Evolutionary conservation across 192 early-diverging fungal genomes (phyloP).

Genomic region (Dispira parvispora): DNA sequence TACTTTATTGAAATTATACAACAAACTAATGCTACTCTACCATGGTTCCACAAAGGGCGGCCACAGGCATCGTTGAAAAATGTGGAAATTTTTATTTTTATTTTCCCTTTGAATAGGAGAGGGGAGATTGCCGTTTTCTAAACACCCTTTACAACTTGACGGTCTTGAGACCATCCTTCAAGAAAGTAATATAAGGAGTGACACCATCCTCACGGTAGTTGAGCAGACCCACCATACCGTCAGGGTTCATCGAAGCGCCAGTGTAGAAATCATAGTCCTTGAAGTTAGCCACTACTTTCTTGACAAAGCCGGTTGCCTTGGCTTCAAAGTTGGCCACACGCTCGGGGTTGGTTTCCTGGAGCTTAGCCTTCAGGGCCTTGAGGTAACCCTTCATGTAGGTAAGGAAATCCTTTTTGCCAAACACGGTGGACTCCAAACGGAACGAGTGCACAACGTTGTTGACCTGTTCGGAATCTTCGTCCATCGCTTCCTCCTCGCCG

Average conservation of each 20-base stretch:
- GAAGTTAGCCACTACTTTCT: slow-evolving; percentile 65
- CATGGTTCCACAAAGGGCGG: no score
- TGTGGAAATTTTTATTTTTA: no score
- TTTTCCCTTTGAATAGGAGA: not conserved
- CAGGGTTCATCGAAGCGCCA: slow-evolving; percentile 73
- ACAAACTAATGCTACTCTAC: no score
- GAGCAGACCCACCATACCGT: slow-evolving; percentile 71
- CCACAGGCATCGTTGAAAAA: no score
- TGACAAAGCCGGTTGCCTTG: slow-evolving; percentile 40
- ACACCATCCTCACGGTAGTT: slow-evolving; percentile 92
- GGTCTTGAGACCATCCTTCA: slow-evolving; percentile 68
- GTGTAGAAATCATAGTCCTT: slow-evolving; percentile 86
- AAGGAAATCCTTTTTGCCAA: slow-evolving; percentile 87
- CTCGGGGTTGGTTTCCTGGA: slow-evolving; percentile 40
- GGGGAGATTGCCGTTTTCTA: not conserved
- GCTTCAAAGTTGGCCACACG: slow-evolving; percentile 43
- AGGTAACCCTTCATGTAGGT: slow-evolving; percentile 89
- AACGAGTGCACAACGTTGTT: slow-evolving; percentile 78
- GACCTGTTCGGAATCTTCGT: slow-evolving; percentile 40
- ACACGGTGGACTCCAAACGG: slow-evolving; percentile 51
- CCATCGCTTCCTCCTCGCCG: slow-evolving; percentile 39
- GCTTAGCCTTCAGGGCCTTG: slow-evolving; percentile 56
- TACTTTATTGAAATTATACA: no score
- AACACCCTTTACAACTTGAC: slow-evolving; percentile 43
- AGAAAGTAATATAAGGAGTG: slow-evolving; percentile 83